Evolutionary conservation across 345 rosid species (phyloP), one percentile per base, ranked within the genome.

Genomic region (Linum tenue): DNA sequence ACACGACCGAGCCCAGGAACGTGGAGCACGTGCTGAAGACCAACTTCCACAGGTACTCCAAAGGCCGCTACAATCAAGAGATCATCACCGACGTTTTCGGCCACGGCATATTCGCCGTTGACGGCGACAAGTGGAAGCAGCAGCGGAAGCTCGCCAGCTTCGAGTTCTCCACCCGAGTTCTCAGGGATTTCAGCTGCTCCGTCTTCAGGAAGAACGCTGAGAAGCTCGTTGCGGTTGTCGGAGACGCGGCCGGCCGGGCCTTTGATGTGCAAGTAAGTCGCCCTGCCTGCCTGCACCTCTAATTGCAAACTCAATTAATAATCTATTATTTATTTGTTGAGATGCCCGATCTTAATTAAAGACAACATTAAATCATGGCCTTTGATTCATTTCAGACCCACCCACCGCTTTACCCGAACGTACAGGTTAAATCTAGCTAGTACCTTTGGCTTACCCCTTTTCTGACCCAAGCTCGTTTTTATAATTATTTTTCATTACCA

Each of bases 71-170:
- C 11, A 63, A 68, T 58, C 66, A 68, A 2, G 74, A 71, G 17
- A 69, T 82, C 5, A 4, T 72, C 0, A 58, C 14, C 0, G 90
- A 89, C 61, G 74, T 92, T 63, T 64, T 89, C 5, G 96, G 98
- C 22, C 74, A 83, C n/a, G 98, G 98, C n/a, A 87, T 92, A 1
- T 87, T 87, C 16, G 73, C 70, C 12, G 95, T 76, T 41, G 88
- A 92, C 68, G 96, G 96, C 17, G 91, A 84, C 2, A 87, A 80
- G 69, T 91, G 96, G 98, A 73, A 68, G 75, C 87, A 85, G 36
- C 98, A 91, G 74, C 79, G 98, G 68, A 91, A 89, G 83, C 79
- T 84, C 0, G 84, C 92, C 0, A 89, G 90, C 72, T 78, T 72
- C 37, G 90, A 92, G 80, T 92, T 92, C 63, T 87, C 89, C 0